Evolutionary conservation across 257 asterid species (phyloP).

Genomic region (Solanum habrochaites): DNA sequence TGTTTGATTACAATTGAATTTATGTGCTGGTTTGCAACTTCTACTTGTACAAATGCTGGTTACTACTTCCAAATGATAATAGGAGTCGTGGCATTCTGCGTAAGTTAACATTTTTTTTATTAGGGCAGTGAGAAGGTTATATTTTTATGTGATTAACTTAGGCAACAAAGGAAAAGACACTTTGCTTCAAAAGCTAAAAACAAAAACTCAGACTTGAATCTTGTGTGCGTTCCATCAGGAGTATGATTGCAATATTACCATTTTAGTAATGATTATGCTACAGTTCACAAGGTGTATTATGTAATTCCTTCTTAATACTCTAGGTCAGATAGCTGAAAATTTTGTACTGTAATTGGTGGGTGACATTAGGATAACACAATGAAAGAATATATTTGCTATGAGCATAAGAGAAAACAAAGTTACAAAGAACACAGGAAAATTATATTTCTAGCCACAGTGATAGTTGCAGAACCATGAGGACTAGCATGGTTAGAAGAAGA

Average conservation of each 20-base stretch:
- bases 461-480: slow-evolving; percentile 4
- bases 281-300: background rate
- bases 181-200: background rate
- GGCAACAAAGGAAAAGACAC: background rate
- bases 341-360: background rate
- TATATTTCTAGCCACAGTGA: background rate
- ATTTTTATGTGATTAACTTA: background rate
- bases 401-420: background rate
- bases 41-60: background rate
- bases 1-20: background rate
- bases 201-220: background rate
- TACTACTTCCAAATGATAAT: background rate
- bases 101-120: background rate
- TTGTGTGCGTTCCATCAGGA: background rate
- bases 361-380: background rate
- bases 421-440: background rate
- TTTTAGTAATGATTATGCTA: background rate
- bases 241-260: background rate
- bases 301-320: background rate
- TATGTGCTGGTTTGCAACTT: background rate
- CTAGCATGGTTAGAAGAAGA: slow-evolving; percentile 11
- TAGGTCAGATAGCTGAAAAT: background rate
- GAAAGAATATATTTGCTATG: background rate
- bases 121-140: background rate
- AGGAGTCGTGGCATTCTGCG: background rate